Base-by-base conservation (phyloP, 306 rosid genomes). In the Dalbergia oliveri region DNA sequence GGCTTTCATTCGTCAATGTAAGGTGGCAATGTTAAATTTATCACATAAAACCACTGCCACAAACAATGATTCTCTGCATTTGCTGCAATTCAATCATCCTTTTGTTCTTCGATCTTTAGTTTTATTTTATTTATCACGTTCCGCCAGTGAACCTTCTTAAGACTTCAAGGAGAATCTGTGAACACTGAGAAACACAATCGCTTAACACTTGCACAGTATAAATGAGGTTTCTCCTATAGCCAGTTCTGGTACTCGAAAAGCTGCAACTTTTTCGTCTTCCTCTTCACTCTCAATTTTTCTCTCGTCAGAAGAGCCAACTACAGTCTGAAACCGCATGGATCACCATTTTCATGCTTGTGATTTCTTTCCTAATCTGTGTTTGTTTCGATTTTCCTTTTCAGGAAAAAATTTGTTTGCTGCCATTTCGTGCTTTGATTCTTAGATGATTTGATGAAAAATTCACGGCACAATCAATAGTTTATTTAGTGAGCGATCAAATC, bases 1-100 rank as follows among this genome's bases (percentile, higher is more conserved):
- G 79, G 57, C 78, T 83, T 83, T 81, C 75, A 83, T 80, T 81
- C 69, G 57, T 80, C 71, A 43, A 21, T 72, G 69, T 82, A 66
- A 51, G 62, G 53, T 79, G 83, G 78, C 84, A 6, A 11, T 56
- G 43, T 63, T 35, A 35, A 79, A 69, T 66, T 39, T 58, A 19
- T 50, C 60, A 35, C 84, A 58, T 72, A 70, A 75, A 67, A 58
- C 76, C 80, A 79, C 51, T 41, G 77, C 69, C 51, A 72, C 59
- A 43, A 82, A 76, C 86, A 61, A 5, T 70, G 82, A 71, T 34
- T 66, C 68, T 71, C 60, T 33, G 71, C 62, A 23, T 53, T 81
- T 56, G 44, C 47, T 73, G 67, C 75, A 66, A 57, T 45, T 67
- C 49, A 76, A 66, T 84, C 78, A 66, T 84, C 78, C 45, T 72